Conservation (phyloP, 2,329 filamentous ascomycete genomes). For the Stagonosporopsis rhizophila region DNA sequence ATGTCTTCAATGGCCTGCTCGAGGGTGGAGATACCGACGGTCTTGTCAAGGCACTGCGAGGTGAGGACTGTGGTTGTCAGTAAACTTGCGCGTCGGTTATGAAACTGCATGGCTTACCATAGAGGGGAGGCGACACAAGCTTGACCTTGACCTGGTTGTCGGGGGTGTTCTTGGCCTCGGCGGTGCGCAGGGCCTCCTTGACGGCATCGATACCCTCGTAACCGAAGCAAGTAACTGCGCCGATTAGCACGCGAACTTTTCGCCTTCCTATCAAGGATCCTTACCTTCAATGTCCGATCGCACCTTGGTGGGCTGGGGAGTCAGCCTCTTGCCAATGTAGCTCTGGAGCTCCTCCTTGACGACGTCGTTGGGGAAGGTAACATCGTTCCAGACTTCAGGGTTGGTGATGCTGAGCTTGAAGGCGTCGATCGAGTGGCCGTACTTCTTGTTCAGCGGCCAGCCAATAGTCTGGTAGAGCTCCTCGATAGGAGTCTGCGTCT, state of each 20-base stretch:
- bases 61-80: slow-evolving; percentile 71
- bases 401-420: slow-evolving; percentile 99
- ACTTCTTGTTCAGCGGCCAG: slow-evolving; percentile 98
- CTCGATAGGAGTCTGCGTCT: slow-evolving; percentile 94
- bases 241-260: slow-evolving; percentile 17
- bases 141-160: slow-evolving; percentile 98
- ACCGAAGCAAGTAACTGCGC: slow-evolving; percentile 60
- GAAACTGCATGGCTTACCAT: slow-evolving; percentile 52
- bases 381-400: slow-evolving; percentile 93
- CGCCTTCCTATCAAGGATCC: slow-evolving; percentile 54
- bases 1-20: slow-evolving; percentile 92
- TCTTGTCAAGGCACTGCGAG: slow-evolving; percentile 94
- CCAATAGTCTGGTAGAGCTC: slow-evolving; percentile 91
- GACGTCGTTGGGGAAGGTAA: slow-evolving; percentile 83
- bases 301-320: slow-evolving; percentile 98
- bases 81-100: background rate
- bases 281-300: slow-evolving; percentile 92
- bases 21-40: slow-evolving; percentile 78
- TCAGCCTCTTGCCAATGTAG: slow-evolving; percentile 97
- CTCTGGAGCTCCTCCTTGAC: slow-evolving; percentile 89
- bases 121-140: slow-evolving; percentile 95
- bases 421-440: slow-evolving; percentile 93
- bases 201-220: slow-evolving; percentile 99
- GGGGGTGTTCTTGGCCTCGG: slow-evolving; percentile 89
- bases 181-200: slow-evolving; percentile 88